Evolutionary conservation across 1,284 basidiomycete species (phyloP), one percentile per base, ranked within the genome.

Genomic region (Puccinia novopanici): DNA sequence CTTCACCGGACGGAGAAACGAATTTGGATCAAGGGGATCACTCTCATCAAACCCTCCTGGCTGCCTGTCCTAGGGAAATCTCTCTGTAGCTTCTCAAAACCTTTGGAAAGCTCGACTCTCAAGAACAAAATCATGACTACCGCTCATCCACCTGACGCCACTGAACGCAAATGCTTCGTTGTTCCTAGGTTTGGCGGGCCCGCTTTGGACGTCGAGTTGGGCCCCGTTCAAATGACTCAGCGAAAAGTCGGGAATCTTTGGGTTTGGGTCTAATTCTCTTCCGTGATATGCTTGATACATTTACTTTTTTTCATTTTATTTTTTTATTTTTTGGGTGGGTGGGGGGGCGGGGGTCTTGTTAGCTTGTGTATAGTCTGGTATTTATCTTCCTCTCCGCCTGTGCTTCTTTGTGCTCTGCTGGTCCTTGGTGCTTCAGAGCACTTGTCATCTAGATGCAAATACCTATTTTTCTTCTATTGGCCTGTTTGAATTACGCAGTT

Each of bases 1-100:
- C 87, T 95, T 8, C 89, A 93, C 34, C 89, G 90, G 71, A 92
- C 92, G 0, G 90, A 89, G 72, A 63, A 79, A 15, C 90, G 89
- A 81, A 88, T 91, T 22, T 97, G 91, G 89, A 86, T 97, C 70
- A 95, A 93, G 89, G 92, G 94, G 91, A 84, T 95, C 34, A 97
- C 95, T 0, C 89, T 91, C 61, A 89, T 98, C 83, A 97, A 99
- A 86, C 90, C 94, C 0, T 89, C 90, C 12, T 99, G 97, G 97
- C 86, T 99, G 55, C 88, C 92, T 2, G 89, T 89, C 0, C 88
- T 99, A 15, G 96, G 93, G 67, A 88, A 89, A 68, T 88, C 91
- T 0, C 87, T 98, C 72, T 98, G 95, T 86, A 92, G 91, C 0
- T 98, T 93, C 85, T 93, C 92, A 5, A 95, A 95, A 86, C 92